Conservation (phyloP, 192 early-diverging fungal genomes). For the Entomortierella lignicola region DNA sequence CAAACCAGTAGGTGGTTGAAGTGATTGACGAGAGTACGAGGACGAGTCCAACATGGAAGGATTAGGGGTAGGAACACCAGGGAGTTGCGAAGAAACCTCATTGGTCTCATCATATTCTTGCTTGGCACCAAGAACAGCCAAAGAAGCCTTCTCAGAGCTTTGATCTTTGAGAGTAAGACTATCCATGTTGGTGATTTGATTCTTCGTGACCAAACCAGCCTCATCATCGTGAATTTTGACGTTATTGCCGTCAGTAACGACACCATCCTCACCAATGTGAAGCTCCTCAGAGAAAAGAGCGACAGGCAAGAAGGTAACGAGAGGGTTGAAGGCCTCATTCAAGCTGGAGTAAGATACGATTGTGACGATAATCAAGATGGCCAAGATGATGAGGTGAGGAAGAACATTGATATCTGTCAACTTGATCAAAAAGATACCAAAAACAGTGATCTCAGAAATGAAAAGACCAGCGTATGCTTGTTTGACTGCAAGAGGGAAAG, state of each 20-base stretch:
- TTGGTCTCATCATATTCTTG: constrained; percentile 38
- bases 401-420: constrained; percentile 57
- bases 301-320: constrained; percentile 40
- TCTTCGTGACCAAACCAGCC: neutral
- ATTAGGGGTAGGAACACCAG: constrained; percentile 41
- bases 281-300: constrained; percentile 50
- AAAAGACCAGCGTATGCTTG: constrained; percentile 76
- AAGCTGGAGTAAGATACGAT: constrained; percentile 11
- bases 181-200: neutral
- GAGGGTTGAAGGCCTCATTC: constrained; percentile 39
- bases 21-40: constrained; percentile 2
- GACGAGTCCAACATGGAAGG: constrained; percentile 23
- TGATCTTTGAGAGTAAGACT: neutral
- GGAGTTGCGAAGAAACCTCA: constrained; percentile 32
- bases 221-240: constrained; percentile 13
- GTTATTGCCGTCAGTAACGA: constrained; percentile 2
- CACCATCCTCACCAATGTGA: constrained; percentile 19
- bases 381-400: constrained; percentile 30
- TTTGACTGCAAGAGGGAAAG: constrained; percentile 69
- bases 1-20: neutral
- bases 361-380: constrained; percentile 14
- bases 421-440: constrained; percentile 77
- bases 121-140: constrained; percentile 9
- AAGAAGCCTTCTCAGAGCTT: constrained; percentile 3
- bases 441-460: constrained; percentile 77